Conservation (phyloP, 257 asterid genomes). For the Fraxinus americana region DNA sequence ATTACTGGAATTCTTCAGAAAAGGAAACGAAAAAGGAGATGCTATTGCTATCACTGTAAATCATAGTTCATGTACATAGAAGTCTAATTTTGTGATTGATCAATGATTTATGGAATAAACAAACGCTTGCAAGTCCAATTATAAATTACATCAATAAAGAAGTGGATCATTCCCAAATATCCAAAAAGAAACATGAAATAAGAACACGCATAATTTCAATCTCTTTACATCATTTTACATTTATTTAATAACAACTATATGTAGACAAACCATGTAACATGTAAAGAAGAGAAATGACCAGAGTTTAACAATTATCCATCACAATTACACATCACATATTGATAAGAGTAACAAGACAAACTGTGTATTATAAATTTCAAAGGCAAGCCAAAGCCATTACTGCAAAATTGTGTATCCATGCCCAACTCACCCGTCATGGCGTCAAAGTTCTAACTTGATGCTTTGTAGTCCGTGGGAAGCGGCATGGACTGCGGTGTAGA, state of each 20-base stretch:
- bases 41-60: background rate
- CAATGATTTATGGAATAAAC: background rate
- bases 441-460: conserved; percentile 49
- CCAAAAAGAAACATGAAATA: conserved; percentile 6
- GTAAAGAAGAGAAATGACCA: conserved; percentile 22
- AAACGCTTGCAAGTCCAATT: conserved; percentile 31
- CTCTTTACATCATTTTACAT: conserved; percentile 20
- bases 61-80: background rate
- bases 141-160: background rate
- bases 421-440: conserved; percentile 63
- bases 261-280: conserved; percentile 33
- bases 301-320: conserved; percentile 38
- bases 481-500: conserved; percentile 37
- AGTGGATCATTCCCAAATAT: conserved; percentile 7
- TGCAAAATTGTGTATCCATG: conserved; percentile 77
- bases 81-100: background rate
- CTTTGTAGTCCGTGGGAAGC: conserved; percentile 52
- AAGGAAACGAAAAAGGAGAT: background rate
- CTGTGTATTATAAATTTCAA: conserved; percentile 39
- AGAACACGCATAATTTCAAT: background rate
- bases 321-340: conserved; percentile 58
- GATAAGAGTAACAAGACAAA: conserved; percentile 40
- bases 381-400: conserved; percentile 52
- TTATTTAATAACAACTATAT: conserved; percentile 31
- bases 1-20: background rate